Percentiles rank a stretch among this genome's conserved stretches.
Conservation (phyloP, 2,329 filamentous ascomycete genomes). For the Fusarium pininemorale region DNA sequence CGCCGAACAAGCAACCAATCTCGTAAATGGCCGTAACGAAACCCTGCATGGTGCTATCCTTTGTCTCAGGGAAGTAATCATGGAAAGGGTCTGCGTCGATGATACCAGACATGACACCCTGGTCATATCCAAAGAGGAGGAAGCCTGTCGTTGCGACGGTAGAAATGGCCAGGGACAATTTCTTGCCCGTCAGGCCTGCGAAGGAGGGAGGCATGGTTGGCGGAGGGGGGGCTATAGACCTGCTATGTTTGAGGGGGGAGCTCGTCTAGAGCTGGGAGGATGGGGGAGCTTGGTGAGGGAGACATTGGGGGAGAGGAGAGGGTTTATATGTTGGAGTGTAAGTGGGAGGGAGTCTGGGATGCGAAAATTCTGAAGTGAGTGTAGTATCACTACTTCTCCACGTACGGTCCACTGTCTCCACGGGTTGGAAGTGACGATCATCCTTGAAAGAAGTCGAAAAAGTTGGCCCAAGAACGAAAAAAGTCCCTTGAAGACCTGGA, state of each 20-base stretch:
- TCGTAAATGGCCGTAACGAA: conserved; percentile 62
- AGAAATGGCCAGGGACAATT: conserved; percentile 65
- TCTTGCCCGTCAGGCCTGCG: conserved; percentile 67
- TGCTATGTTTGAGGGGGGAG: conserved; percentile 17
- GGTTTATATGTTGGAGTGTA: conserved; percentile 27
- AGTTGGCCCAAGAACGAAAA: conserved; percentile 7
- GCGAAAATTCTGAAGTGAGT: conserved; percentile 9
- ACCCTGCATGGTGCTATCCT: conserved; percentile 58
- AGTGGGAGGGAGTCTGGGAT: background rate
- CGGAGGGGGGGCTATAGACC: conserved; percentile 19
- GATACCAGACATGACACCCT: conserved; percentile 63
- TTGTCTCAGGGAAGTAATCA: conserved; percentile 54
- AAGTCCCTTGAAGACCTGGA: background rate
- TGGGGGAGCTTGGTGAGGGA: background rate
- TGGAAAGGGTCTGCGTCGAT: conserved; percentile 62
- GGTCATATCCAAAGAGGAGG: conserved; percentile 68
- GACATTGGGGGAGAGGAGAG: background rate
- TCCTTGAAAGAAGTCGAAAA: conserved; percentile 21
- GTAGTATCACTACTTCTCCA: conserved; percentile 5
- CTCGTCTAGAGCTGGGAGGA: conserved; percentile 28
- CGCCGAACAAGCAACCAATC: conserved; percentile 62
- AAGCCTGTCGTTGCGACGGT: conserved; percentile 72
- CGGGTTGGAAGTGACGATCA: conserved; percentile 32
- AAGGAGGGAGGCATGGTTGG: conserved; percentile 61
- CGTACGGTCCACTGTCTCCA: conserved; percentile 22